Base-by-base conservation (phyloP, 441 rosid species). In the Macaranga tanarius region DNA sequence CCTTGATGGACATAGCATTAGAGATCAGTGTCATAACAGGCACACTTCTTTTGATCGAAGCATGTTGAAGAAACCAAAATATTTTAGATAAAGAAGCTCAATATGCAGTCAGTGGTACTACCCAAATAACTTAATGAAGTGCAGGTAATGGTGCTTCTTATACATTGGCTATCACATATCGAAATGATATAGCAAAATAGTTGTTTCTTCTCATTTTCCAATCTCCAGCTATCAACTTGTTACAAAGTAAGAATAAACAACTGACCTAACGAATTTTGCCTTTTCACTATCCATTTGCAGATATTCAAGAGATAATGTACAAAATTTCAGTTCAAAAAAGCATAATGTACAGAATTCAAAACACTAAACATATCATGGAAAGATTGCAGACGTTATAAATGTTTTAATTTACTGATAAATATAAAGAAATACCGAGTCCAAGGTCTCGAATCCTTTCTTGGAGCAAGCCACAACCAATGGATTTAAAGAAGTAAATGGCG, bases 391-490 rank as follows among this genome's bases (percentile, higher is more conserved):
- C 42, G 38, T 19, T 28, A 52, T 13, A 16, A 23, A 76, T 51
- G 22, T 13, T 20, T 44, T 40, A 19, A 73, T 58, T 10, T 67
- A 67, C 55, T 60, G 48, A 4, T 28, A 61, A 58, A 42, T 67
- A 74, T 65, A 57, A 56, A 59, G 71, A 73, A 74, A 84, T 90
- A 93, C 97, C 75, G 77, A 80, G 81, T 95, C 99, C 85, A 95
- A 75, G 57, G 97, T 89, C 85, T 87, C 97, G 75, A 90, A 95
- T 44, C 98, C 97, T 70, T 86, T 91, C 82, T 85, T 87, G 76
- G 94, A 81, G 90, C 96, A 93, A 3, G 96, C 97, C 76, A 87
- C 79, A 62, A 83, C 99, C 78, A 95, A 80, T 1, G 99, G 96
- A 72, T 85, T 42, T 69, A 95, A 77, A 16, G 92, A 89, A 75